These are phyloP conservation scores for Crucihimalaya himalaica DNA, from an alignment of 345 rosid genomes.

Conservation along the genomic window DNA sequence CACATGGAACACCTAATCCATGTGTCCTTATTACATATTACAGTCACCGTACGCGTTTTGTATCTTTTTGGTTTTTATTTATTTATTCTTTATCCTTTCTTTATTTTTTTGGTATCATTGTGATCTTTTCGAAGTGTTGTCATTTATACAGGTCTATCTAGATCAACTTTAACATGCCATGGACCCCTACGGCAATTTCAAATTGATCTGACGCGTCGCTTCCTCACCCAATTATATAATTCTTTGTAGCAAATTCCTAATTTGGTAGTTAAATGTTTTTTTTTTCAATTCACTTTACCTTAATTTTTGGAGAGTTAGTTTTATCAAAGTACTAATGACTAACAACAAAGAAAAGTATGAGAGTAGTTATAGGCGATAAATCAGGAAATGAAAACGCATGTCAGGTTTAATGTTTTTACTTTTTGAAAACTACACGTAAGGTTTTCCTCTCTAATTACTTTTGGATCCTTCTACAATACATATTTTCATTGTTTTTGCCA, in stretches of 20 bases:
- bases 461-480: slow-evolving; percentile 23
- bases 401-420: slow-evolving; percentile 18
- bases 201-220: slow-evolving; percentile 34
- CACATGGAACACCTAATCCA: slow-evolving; percentile 33
- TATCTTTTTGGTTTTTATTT: slow-evolving; percentile 2
- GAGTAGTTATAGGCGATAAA: slow-evolving; percentile 30
- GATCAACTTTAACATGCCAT: slow-evolving; percentile 31
- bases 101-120: slow-evolving; percentile 1
- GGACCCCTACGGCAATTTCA: slow-evolving; percentile 21
- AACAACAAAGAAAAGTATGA: slow-evolving; percentile 1
- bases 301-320: slow-evolving; percentile 27
- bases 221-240: slow-evolving; percentile 9
- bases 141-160: slow-evolving; percentile 20
- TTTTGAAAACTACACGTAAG: slow-evolving; percentile 33
- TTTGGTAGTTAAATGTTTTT: background rate
- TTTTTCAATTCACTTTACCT: background rate
- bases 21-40: slow-evolving; percentile 16
- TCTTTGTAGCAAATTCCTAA: background rate
- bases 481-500: background rate
- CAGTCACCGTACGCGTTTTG: slow-evolving; percentile 30
- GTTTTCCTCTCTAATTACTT: background rate
- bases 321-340: slow-evolving; percentile 1
- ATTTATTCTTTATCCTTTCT: background rate
- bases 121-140: slow-evolving; percentile 20
- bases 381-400: slow-evolving; percentile 34